A percentile compares a stretch with the other conserved stretches of the same genome.
These are phyloP conservation scores for Saccharomycopsis hybrid DNA, from an alignment of 1,139 yeast genomes.

Conservation along the genomic window DNA sequence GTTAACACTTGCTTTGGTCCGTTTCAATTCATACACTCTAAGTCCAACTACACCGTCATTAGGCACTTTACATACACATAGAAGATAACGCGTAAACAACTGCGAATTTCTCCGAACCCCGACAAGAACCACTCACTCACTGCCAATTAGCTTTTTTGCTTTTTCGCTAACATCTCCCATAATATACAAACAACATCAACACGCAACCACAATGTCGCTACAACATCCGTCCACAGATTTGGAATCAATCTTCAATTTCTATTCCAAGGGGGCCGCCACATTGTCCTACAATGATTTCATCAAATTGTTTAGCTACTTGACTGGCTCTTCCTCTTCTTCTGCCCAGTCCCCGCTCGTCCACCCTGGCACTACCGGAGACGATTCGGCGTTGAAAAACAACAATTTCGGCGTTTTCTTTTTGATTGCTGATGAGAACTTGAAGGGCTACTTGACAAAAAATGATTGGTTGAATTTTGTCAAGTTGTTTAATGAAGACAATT, in stretches of 20 bases:
- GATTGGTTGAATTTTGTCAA: constrained; percentile 59
- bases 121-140: too few relatives aligned
- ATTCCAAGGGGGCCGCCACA: not conserved
- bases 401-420: constrained; percentile 33
- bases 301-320: constrained; percentile 2
- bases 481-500: constrained; percentile 49
- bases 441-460: constrained; percentile 52
- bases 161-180: too few relatives aligned
- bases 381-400: not conserved
- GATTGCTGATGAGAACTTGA: constrained; percentile 54
- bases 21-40: too few relatives aligned
- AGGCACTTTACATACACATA: too few relatives aligned
- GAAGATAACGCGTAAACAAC: too few relatives aligned
- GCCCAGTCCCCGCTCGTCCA: not conserved
- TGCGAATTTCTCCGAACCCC: too few relatives aligned
- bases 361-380: too few relatives aligned
- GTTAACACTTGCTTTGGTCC: too few relatives aligned
- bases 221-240: not conserved
- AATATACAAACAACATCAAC: too few relatives aligned
- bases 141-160: too few relatives aligned
- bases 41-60: too few relatives aligned
- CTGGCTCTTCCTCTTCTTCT: not conserved
- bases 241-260: not conserved
- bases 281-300: constrained; percentile 5
- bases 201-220: too few relatives aligned